Evolutionary conservation across 176 grass and related monocot species (phyloP).

Genomic region (maize (Zea mays)): DNA sequence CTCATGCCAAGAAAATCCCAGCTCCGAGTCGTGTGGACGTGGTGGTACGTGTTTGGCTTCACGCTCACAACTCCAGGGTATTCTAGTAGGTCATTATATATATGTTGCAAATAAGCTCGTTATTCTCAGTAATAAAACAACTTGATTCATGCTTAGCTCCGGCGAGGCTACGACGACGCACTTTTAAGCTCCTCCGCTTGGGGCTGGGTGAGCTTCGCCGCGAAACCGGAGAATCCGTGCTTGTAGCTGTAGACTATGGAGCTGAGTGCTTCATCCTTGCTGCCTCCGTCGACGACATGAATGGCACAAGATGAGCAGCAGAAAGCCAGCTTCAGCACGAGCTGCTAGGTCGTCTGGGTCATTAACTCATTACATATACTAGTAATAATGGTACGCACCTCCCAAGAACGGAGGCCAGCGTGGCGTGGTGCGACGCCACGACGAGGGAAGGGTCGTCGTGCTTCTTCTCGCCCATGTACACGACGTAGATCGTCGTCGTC

Average conservation of each 20-base stretch:
- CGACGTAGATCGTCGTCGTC: constrained; percentile 29
- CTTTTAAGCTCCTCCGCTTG: neutral
- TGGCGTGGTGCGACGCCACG: constrained; percentile 41
- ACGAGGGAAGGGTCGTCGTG: constrained; percentile 45
- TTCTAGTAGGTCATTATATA: neutral
- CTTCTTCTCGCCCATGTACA: constrained; percentile 51
- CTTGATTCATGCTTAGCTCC: too few species aligned
- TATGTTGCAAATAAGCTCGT: too few species aligned
- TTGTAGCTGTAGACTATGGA: constrained; percentile 59
- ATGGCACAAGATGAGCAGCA: too few species aligned
- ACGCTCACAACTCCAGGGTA: neutral
- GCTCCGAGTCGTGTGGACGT: neutral
- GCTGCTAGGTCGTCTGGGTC: too few species aligned
- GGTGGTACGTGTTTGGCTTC: neutral
- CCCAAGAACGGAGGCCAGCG: constrained; percentile 37
- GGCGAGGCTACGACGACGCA: neutral
- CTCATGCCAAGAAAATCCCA: neutral
- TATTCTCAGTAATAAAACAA: neutral
- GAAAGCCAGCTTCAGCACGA: too few species aligned
- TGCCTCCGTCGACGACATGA: neutral
- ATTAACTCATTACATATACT: too few species aligned
- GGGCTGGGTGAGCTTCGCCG: constrained; percentile 28
- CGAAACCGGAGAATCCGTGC: constrained; percentile 61
- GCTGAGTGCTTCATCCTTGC: constrained; percentile 50
- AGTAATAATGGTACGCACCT: constrained; percentile 22